Percentiles rank a stretch among this genome's conserved stretches.
phyloP scores from a whole-genome alignment of 176 grass and related monocot species.

The maize (Zea mays) region DNA sequence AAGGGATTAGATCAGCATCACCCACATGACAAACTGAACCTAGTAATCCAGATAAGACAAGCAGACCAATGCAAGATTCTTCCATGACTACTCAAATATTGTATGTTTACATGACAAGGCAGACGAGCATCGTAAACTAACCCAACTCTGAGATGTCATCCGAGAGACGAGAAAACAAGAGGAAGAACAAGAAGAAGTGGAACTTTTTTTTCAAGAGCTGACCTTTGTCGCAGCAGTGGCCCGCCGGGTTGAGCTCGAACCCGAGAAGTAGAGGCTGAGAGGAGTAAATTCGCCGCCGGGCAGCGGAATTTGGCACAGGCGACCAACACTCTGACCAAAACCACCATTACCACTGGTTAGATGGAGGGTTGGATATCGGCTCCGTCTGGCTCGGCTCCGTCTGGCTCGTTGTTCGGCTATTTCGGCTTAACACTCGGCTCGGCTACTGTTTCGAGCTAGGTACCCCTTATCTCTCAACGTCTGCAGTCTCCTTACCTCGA shows the following conservation, averaged over 20 bases:
- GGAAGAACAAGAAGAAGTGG: not conserved
- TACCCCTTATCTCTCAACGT: too few species aligned
- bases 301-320: conserved; percentile 18
- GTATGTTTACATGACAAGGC: not conserved
- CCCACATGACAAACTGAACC: not conserved
- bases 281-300: conserved; percentile 4
- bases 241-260: not conserved
- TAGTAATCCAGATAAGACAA: not conserved
- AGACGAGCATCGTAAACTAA: not conserved
- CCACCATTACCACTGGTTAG: conserved; percentile 31
- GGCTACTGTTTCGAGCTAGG: too few species aligned
- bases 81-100: not conserved
- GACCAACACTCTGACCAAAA: not conserved
- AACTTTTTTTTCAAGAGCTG: not conserved
- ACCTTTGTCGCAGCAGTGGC: conserved; percentile 35
- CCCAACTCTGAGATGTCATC: not conserved
- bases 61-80: not conserved
- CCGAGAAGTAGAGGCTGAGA: not conserved
- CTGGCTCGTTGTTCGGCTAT: not conserved
- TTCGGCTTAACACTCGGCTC: too few species aligned
- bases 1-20: conserved; percentile 26
- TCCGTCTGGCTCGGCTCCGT: not conserved
- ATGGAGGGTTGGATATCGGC: not conserved
- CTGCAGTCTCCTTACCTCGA: too few species aligned
- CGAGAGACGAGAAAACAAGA: not conserved